Base-by-base conservation (phyloP, 192 early-diverging fungal species). In the Dispira simplex region DNA sequence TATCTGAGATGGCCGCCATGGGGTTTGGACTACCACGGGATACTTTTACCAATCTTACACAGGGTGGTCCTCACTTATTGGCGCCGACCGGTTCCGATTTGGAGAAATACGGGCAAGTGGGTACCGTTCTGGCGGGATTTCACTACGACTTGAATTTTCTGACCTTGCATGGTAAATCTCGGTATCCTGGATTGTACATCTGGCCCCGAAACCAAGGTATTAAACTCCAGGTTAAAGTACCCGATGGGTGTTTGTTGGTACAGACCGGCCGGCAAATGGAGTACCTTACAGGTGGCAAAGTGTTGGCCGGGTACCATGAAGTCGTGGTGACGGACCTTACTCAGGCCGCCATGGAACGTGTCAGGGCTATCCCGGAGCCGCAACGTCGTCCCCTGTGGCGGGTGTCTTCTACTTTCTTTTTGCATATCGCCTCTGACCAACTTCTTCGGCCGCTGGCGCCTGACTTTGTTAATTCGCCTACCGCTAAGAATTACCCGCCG, bases 121-220 rank as follows among this genome's bases (percentile, higher is more conserved):
- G 73, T 52, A 83, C 81, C 2, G 76, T 88, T 14, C 73, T 85
- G 46, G 86, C 86, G 23, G 85, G 75, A 32, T 49, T 58, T 32
- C 47, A 65, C 43, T 46, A 60, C 21, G 79, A 81, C 62, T 66
- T 81, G 46, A 81, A 81, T 67, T 72, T 81, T 60, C 65, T 81
- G 51, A 83, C 85, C 20, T 84, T 87, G 65, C 85, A 87, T 70
- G 85, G 85, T 48, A 84, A 84, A 73, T 84, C 82, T 2, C 79
- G 85, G 45, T 88, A 76, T 74, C 83, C 85, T 21, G 85, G 85
- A 56, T 75, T 88, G 59, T 68, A 85, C 71, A 85, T 88, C 69
- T 88, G 85, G 85, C 77, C 81, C 32, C 78, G 71, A 27, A 70
- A 75, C 58, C 67, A 67, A 63, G 77, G 76, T 18, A 63, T 76